Evolutionary conservation across 495 filamentous ascomycete species (phyloP).

Genomic region (Elasticomyces elasticus): DNA sequence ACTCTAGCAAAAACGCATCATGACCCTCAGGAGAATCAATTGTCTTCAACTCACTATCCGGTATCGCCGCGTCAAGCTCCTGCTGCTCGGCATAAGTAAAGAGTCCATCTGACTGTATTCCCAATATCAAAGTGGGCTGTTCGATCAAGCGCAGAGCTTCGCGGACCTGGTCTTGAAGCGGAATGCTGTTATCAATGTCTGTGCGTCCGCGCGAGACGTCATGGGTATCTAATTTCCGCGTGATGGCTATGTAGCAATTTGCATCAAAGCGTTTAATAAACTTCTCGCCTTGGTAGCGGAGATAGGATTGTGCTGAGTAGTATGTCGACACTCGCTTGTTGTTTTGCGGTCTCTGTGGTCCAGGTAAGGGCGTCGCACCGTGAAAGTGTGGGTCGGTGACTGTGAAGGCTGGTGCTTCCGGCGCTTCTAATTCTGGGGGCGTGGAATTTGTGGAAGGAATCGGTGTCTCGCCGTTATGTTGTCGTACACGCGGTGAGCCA

Average conservation of each 20-base stretch:
- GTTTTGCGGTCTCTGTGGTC: slow-evolving; percentile 28
- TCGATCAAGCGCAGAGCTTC: slow-evolving; percentile 70
- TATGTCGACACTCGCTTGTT: slow-evolving; percentile 59
- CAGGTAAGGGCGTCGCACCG: slow-evolving; percentile 42
- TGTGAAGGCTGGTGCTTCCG: slow-evolving; percentile 19
- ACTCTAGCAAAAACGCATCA: slow-evolving; percentile 92
- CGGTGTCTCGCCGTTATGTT: slow-evolving; percentile 17
- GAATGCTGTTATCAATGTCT: slow-evolving; percentile 24
- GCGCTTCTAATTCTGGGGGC: no score
- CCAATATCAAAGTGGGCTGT: slow-evolving; percentile 80
- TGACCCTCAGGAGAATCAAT: slow-evolving; percentile 94
- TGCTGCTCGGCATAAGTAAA: slow-evolving; percentile 96
- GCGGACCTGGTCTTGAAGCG: slow-evolving; percentile 39
- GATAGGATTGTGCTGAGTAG: slow-evolving; percentile 94
- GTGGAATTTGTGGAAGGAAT: slow-evolving; percentile 17
- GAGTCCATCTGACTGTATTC: slow-evolving; percentile 87
- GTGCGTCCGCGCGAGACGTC: slow-evolving; percentile 71
- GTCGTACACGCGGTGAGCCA: slow-evolving; percentile 30
- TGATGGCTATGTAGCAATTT: slow-evolving; percentile 98
- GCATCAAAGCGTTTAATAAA: slow-evolving; percentile 95
- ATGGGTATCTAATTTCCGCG: slow-evolving; percentile 96
- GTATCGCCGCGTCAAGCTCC: slow-evolving; percentile 76
- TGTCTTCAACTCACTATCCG: slow-evolving; percentile 61
- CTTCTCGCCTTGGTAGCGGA: slow-evolving; percentile 94
- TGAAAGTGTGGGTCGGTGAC: slow-evolving; percentile 71